Conservation (phyloP, 1,284 basidiomycete species). For the Naganishia sp. region DNA sequence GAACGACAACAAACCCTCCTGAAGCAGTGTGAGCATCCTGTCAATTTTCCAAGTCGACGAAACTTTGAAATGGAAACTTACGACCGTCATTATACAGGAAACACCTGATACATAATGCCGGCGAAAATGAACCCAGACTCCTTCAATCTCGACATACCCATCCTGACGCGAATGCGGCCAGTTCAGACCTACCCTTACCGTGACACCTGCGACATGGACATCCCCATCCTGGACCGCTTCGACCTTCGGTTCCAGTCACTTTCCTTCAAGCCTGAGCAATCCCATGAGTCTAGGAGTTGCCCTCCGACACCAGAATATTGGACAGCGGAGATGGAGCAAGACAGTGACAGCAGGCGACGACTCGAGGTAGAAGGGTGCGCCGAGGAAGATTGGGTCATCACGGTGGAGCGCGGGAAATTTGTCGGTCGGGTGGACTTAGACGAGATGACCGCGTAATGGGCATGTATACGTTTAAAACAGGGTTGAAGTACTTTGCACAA, state of each 20-base stretch:
- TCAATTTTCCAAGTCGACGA: no score
- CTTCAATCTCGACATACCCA: constrained; percentile 19
- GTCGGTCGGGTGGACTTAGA: constrained; percentile 17
- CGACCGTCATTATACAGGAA: no score
- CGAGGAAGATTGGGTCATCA: constrained; percentile 1
- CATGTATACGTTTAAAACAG: no score
- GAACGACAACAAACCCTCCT: no score
- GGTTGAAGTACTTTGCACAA: background rate
- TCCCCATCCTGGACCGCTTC: constrained; percentile 12
- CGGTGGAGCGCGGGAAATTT: constrained; percentile 7
- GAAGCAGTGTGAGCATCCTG: no score
- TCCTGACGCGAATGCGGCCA: background rate
- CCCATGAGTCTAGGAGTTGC: background rate
- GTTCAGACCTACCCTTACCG: background rate
- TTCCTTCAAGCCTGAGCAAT: background rate
- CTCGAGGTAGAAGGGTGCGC: background rate
- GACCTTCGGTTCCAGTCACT: background rate
- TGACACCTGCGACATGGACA: constrained; percentile 19
- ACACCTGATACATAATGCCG: background rate
- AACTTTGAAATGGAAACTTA: no score
- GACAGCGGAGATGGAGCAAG: constrained; percentile 15
- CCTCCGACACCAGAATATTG: constrained; percentile 9
- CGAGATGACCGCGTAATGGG: constrained; percentile 19
- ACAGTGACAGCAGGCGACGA: background rate
- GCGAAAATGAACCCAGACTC: constrained; percentile 4